phyloP scores from a whole-genome alignment of 345 rosid genomes.

The Clarkia xantiana region DNA sequence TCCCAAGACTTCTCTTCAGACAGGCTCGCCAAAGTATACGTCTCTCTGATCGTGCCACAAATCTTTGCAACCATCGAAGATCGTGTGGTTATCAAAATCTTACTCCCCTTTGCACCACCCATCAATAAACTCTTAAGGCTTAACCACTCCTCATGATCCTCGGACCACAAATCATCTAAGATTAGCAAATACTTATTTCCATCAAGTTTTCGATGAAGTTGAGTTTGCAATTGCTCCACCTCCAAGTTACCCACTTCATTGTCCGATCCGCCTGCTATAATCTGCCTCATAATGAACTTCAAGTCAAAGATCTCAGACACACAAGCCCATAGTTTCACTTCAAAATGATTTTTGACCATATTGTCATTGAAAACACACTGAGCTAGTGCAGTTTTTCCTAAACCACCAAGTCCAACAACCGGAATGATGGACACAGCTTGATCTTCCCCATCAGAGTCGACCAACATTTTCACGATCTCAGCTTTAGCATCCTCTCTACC shows the following conservation, averaged over 20 bases:
- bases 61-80: neutral
- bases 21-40: too few relatives aligned
- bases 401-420: constrained; percentile 1
- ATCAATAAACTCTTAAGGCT: neutral
- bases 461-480: neutral
- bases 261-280: neutral
- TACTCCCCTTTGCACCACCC: constrained; percentile 10
- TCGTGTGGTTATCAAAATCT: constrained; percentile 9
- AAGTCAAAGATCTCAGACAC: constrained; percentile 6
- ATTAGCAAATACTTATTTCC: constrained; percentile 8
- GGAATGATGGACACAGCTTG: constrained; percentile 2
- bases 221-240: constrained; percentile 5
- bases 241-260: neutral
- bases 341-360: neutral
- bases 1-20: too few relatives aligned
- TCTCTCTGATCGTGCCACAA: neutral
- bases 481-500: neutral
- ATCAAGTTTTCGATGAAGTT: neutral
- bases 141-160: constrained; percentile 2
- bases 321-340: constrained; percentile 3
- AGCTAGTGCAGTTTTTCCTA: constrained; percentile 7
- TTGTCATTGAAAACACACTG: constrained; percentile 5
- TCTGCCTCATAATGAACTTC: constrained; percentile 3
- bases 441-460: neutral
- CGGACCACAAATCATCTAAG: constrained; percentile 16